phyloP scores from a whole-genome alignment of 176 grass and related monocot genomes.

The Hordeum marinum region DNA sequence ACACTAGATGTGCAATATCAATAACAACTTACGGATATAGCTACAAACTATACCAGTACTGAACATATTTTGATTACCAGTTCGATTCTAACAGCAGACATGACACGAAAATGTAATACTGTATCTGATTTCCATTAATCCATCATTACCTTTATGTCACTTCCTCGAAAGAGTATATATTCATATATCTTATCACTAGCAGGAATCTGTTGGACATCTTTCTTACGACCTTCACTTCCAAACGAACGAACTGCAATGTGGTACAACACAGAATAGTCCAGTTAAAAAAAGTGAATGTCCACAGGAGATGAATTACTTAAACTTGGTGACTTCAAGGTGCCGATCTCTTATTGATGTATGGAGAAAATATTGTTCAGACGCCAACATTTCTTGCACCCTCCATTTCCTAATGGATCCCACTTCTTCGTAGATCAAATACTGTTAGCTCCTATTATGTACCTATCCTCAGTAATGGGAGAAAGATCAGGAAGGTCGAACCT shows the following conservation, averaged over 20 bases:
- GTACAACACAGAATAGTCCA: background rate
- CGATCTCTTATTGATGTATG: background rate
- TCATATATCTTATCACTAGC: constrained; percentile 88
- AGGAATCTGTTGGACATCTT: constrained; percentile 74
- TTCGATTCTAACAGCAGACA: background rate
- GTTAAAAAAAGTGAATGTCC: constrained; percentile 16
- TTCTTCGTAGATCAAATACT: background rate
- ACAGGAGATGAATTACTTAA: background rate
- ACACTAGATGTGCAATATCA: background rate
- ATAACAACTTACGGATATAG: background rate
- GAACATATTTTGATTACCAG: background rate
- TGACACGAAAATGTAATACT: background rate
- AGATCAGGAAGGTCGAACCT: background rate
- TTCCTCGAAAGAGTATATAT: constrained; percentile 91
- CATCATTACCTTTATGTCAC: constrained; percentile 79
- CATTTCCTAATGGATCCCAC: background rate
- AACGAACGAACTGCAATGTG: constrained; percentile 63
- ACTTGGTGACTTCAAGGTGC: background rate
- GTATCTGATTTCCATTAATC: background rate
- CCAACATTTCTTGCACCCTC: background rate
- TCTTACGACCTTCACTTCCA: constrained; percentile 93
- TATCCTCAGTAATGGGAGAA: background rate
- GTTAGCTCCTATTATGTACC: background rate
- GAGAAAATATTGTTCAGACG: background rate
- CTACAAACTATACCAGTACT: background rate